A percentile compares a stretch with the other conserved stretches of the same genome.
Conservation (phyloP, 768 basidiomycete species). For the Peribolospora kevripleyi region DNA sequence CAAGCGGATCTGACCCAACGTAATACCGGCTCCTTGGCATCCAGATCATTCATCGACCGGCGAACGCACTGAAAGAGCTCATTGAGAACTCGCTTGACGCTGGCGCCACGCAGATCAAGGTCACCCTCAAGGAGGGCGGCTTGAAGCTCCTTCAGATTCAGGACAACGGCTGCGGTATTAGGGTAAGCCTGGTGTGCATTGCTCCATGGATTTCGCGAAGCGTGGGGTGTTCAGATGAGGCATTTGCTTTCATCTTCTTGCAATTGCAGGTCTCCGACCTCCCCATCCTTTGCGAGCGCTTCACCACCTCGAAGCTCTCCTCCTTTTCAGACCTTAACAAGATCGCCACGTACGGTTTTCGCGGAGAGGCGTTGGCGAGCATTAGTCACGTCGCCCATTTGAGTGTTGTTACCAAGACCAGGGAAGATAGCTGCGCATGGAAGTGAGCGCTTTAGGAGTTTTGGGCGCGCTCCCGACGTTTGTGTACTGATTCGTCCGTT, state of each 20-base stretch:
- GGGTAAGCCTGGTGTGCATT: constrained; percentile 28
- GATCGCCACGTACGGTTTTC: constrained; percentile 83
- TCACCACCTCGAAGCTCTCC: constrained; percentile 80
- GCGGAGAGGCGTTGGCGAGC: constrained; percentile 87
- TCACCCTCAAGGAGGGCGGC: constrained; percentile 84
- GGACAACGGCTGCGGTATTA: constrained; percentile 88
- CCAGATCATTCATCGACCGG: constrained; percentile 69
- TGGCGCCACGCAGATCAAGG: constrained; percentile 55
- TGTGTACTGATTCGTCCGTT: neutral
- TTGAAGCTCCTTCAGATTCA: constrained; percentile 84
- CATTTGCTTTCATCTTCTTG: neutral
- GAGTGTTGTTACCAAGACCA: constrained; percentile 73
- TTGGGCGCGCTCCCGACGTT: neutral
- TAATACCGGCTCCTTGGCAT: neutral
- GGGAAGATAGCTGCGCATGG: constrained; percentile 60
- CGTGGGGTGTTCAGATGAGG: neutral
- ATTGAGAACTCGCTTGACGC: constrained; percentile 93
- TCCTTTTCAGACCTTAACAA: constrained; percentile 60
- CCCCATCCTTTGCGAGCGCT: constrained; percentile 73
- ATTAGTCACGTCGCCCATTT: constrained; percentile 84
- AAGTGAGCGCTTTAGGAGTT: constrained; percentile 35
- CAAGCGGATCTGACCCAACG: constrained; percentile 22
- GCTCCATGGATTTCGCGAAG: neutral
- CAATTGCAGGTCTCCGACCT: constrained; percentile 28
- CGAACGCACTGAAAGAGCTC: constrained; percentile 85